Percentiles rank a stretch among this genome's conserved stretches.
These are phyloP conservation scores for Punica granatum DNA, from an alignment of 345 rosid species.

Conservation along the genomic window DNA sequence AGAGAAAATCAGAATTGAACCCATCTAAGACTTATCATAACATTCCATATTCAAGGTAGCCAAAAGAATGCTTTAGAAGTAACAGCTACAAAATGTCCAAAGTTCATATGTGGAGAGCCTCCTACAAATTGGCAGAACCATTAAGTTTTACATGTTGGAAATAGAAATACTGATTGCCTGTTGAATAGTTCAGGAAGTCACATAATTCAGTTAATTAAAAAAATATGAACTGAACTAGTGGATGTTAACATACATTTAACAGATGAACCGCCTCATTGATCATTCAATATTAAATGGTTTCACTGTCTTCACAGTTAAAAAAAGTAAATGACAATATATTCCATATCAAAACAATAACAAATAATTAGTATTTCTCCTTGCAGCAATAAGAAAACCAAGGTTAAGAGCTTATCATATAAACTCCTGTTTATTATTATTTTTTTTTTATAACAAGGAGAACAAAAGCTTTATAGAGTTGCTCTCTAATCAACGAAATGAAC, in stretches of 20 bases:
- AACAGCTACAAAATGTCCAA: neutral
- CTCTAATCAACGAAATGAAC: neutral
- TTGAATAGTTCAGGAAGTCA: neutral
- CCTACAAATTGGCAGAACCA: neutral
- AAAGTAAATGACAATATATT: no score
- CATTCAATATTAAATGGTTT: no score
- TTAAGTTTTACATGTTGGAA: neutral
- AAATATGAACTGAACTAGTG: neutral
- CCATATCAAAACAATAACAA: neutral
- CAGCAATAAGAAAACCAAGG: neutral
- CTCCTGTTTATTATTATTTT: neutral
- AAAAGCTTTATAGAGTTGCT: neutral
- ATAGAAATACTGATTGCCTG: neutral
- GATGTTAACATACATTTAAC: neutral
- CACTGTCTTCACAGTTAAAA: no score
- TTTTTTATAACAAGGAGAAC: neutral
- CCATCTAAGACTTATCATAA: no score
- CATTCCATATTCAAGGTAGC: neutral
- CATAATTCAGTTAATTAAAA: neutral
- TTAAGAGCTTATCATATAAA: neutral
- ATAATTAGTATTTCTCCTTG: neutral
- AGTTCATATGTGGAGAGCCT: constrained; percentile 1
- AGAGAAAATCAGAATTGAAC: no score
- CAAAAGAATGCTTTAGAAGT: neutral
- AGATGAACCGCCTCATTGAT: no score